Percentiles rank a stretch among this genome's conserved stretches.
Evolutionary conservation across 1,284 basidiomycete genomes (phyloP).

Genomic region (Gomphus bonarii): DNA sequence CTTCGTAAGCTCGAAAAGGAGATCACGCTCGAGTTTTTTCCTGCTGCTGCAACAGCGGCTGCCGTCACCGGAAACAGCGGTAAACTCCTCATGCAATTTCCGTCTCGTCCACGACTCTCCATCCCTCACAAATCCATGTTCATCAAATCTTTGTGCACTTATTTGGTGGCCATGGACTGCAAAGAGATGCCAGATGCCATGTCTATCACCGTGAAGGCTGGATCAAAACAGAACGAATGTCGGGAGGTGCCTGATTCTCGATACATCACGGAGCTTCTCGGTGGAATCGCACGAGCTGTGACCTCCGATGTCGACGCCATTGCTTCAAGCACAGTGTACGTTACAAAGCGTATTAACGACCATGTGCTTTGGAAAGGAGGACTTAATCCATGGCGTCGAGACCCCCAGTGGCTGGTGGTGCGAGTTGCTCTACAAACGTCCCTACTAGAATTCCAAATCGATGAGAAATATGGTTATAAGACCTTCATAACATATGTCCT

Average conservation of each 20-base stretch:
- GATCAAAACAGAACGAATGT: slow-evolving; percentile 18
- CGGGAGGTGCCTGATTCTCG: slow-evolving; percentile 27
- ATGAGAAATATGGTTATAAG: slow-evolving; percentile 31
- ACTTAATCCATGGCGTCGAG: slow-evolving; percentile 34
- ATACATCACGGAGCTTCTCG: slow-evolving; percentile 33
- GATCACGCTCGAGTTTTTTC: slow-evolving; percentile 31
- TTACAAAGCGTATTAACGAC: slow-evolving; percentile 31
- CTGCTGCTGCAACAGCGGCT: slow-evolving; percentile 25
- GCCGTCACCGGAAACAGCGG: slow-evolving; percentile 27
- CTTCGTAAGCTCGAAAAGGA: slow-evolving; percentile 20
- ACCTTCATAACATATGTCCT: slow-evolving; percentile 33
- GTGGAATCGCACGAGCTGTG: slow-evolving; percentile 28
- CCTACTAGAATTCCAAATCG: slow-evolving; percentile 15
- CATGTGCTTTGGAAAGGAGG: slow-evolving; percentile 33
- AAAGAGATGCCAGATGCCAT: slow-evolving; percentile 12
- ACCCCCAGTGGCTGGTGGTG: slow-evolving; percentile 34
- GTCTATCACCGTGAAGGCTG: slow-evolving; percentile 16
- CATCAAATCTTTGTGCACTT: slow-evolving; percentile 21
- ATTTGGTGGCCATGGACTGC: slow-evolving; percentile 25
- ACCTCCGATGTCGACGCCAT: slow-evolving; percentile 22
- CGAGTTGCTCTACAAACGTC: slow-evolving; percentile 36
- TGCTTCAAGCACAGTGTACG: slow-evolving; percentile 5
- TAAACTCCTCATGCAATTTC: slow-evolving; percentile 28
- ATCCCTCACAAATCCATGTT: slow-evolving; percentile 21
- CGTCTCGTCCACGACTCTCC: slow-evolving; percentile 26